These are phyloP conservation scores for Diaporthe longicolla DNA, from an alignment of 2,329 filamentous ascomycete species.

Conservation along the genomic window DNA sequence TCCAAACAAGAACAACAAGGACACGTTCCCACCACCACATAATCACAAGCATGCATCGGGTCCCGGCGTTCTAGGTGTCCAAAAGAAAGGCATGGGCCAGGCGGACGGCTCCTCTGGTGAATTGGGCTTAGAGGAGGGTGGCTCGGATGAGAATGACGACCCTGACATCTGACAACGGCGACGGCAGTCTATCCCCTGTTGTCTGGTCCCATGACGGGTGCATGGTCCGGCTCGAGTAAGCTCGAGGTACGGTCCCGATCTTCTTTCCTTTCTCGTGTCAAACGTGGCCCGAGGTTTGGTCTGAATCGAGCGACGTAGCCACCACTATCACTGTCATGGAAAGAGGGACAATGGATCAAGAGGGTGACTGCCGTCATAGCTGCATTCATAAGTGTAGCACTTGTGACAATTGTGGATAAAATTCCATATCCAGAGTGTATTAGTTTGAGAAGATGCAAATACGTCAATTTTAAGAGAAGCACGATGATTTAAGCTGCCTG, in stretches of 20 bases:
- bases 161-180: conserved; percentile 73
- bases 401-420: background rate
- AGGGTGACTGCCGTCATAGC: conserved; percentile 71
- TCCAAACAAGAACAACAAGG: conserved; percentile 53
- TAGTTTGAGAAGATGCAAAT: background rate
- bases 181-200: conserved; percentile 78
- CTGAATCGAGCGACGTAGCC: conserved; percentile 20
- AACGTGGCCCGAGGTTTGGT: conserved; percentile 11
- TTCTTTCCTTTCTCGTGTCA: conserved; percentile 24
- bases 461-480: conserved; percentile 29
- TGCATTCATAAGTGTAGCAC: conserved; percentile 16
- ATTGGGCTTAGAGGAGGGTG: conserved; percentile 59
- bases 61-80: conserved; percentile 66
- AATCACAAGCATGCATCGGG: conserved; percentile 57
- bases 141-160: conserved; percentile 74
- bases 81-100: conserved; percentile 54
- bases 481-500: background rate
- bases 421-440: background rate
- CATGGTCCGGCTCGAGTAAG: conserved; percentile 33
- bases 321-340: conserved; percentile 55
- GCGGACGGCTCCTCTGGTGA: conserved; percentile 50
- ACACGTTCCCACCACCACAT: conserved; percentile 49
- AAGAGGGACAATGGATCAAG: conserved; percentile 74
- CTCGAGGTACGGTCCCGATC: background rate
- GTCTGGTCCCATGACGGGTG: conserved; percentile 68